Conservation (phyloP, 2,329 filamentous ascomycete species). For the Clarireedia homoeocarpa region DNA sequence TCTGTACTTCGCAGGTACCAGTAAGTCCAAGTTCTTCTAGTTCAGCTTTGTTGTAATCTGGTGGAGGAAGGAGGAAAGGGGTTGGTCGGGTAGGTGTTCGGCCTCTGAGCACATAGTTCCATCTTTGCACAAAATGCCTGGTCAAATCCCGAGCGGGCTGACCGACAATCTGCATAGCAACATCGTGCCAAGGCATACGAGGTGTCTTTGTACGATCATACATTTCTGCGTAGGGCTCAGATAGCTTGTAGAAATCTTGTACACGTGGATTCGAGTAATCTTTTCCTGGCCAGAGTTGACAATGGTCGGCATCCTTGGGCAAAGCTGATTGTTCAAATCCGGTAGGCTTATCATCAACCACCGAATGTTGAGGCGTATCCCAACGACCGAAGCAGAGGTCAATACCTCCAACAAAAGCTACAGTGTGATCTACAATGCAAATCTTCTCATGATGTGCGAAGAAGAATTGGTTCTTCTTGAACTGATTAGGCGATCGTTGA, state of each 20-base stretch:
- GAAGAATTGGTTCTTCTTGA: slow-evolving; percentile 98
- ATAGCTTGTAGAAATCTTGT: slow-evolving; percentile 87
- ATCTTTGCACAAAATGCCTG: slow-evolving; percentile 92
- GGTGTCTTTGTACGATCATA: slow-evolving; percentile 85
- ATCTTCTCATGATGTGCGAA: slow-evolving; percentile 98
- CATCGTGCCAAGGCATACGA: slow-evolving; percentile 98
- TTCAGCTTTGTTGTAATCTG: slow-evolving; percentile 81
- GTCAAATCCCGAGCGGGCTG: slow-evolving; percentile 92
- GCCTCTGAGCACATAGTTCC: slow-evolving; percentile 93
- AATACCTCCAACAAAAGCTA: slow-evolving; percentile 91
- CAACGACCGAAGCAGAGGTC: slow-evolving; percentile 96
- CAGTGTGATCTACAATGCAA: slow-evolving; percentile 91
- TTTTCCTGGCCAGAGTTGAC: slow-evolving; percentile 93
- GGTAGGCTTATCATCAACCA: slow-evolving; percentile 89
- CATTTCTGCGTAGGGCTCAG: slow-evolving; percentile 98
- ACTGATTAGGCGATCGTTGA: slow-evolving; percentile 91
- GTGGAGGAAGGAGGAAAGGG: slow-evolving; percentile 85
- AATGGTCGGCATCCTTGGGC: slow-evolving; percentile 86
- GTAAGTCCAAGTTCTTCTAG: slow-evolving; percentile 81
- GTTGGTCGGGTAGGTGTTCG: slow-evolving; percentile 89
- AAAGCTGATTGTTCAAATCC: slow-evolving; percentile 75
- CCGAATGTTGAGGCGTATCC: slow-evolving; percentile 89
- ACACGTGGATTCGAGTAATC: slow-evolving; percentile 97
- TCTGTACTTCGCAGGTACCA: slow-evolving; percentile 94
- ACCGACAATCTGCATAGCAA: slow-evolving; percentile 94